Evolutionary conservation across 2,329 filamentous ascomycete species (phyloP).

Genomic region (Xylariales sp.): DNA sequence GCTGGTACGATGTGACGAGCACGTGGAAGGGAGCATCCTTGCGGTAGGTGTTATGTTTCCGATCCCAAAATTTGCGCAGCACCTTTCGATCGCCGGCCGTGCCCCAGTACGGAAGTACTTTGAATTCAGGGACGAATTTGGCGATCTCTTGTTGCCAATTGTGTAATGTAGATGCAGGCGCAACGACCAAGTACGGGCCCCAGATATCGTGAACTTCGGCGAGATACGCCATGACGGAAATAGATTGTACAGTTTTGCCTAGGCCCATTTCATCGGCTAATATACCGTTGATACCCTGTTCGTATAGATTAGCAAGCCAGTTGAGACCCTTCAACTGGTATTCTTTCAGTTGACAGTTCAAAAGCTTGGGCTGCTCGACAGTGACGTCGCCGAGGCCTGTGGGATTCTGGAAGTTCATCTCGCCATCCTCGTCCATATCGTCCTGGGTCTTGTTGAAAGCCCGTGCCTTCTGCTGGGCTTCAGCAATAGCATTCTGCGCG

Average conservation of each 20-base stretch:
- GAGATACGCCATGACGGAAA: slow-evolving; percentile 98
- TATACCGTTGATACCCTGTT: slow-evolving; percentile 99
- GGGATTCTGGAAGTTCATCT: slow-evolving; percentile 99
- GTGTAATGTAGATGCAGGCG: slow-evolving; percentile 94
- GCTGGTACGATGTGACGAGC: slow-evolving; percentile 94
- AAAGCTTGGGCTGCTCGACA: slow-evolving; percentile 91
- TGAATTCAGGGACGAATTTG: slow-evolving; percentile 92
- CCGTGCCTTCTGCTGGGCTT: slow-evolving; percentile 91
- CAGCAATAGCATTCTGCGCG: slow-evolving; percentile 93
- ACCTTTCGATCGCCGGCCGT: slow-evolving; percentile 94
- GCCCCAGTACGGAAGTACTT: slow-evolving; percentile 97
- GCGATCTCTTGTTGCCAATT: slow-evolving; percentile 99
- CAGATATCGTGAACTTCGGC: slow-evolving; percentile 98
- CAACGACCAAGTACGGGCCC: slow-evolving; percentile 97
- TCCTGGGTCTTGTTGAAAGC: slow-evolving; percentile 85
- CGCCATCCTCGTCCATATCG: slow-evolving; percentile 87
- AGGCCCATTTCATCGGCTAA: slow-evolving; percentile 99
- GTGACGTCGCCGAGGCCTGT: slow-evolving; percentile 94
- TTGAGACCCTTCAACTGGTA: slow-evolving; percentile 99
- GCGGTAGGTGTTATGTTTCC: slow-evolving; percentile 95
- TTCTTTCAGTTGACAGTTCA: slow-evolving; percentile 95
- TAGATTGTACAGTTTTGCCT: slow-evolving; percentile 98
- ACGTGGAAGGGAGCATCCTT: slow-evolving; percentile 96
- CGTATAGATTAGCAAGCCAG: slow-evolving; percentile 98
- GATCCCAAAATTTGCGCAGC: slow-evolving; percentile 98